phyloP scores from a whole-genome alignment of 306 rosid genomes.

The Mimosa pudica region DNA sequence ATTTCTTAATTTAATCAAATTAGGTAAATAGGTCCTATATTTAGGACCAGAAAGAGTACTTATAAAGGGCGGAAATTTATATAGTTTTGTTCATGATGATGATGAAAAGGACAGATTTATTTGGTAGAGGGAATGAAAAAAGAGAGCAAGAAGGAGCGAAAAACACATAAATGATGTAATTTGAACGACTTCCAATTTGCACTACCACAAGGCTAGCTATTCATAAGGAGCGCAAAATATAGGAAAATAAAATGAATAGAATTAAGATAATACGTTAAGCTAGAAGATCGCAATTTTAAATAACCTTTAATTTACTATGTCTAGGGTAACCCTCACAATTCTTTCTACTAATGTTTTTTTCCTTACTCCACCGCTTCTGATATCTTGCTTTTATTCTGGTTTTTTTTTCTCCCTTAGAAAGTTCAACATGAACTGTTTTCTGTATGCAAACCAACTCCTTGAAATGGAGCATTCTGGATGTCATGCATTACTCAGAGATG shows the following conservation, averaged over 20 bases:
- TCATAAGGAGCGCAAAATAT: not conserved
- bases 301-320: not conserved
- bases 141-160: not conserved
- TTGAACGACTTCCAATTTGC: not conserved
- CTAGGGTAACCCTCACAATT: not conserved
- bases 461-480: constrained; percentile 94
- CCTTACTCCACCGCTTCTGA: not conserved
- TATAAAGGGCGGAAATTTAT: not conserved
- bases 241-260: not conserved
- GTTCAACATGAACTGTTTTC: constrained; percentile 78
- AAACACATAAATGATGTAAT: not conserved
- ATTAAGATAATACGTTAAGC: not conserved
- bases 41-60: too few species aligned
- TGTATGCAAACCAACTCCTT: constrained; percentile 66
- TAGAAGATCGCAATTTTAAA: not conserved
- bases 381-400: constrained; percentile 8
- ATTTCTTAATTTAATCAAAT: too few species aligned
- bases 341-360: constrained; percentile 11
- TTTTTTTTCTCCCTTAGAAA: constrained; percentile 48
- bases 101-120: not conserved
- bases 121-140: not conserved
- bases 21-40: too few species aligned
- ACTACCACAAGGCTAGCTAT: not conserved
- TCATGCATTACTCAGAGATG: constrained; percentile 84
- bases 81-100: not conserved